Conservation (phyloP, 805 yeast species). For the Candida golubevii region DNA sequence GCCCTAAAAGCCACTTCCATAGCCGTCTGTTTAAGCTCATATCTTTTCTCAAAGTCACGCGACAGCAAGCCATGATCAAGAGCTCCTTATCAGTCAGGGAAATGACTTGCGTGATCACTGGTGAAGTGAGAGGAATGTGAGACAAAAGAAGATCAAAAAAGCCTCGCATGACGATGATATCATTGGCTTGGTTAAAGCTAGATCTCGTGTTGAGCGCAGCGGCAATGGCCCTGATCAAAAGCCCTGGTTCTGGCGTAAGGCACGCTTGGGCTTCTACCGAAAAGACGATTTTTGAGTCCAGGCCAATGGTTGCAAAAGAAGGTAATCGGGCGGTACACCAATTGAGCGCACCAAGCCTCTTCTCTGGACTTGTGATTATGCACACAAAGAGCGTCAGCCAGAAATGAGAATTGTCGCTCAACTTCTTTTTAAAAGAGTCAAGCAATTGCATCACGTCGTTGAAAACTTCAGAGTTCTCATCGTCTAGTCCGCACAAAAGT, state of each 20-base stretch:
- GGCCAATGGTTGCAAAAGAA: slow-evolving; percentile 39
- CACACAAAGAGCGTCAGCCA: slow-evolving; percentile 82
- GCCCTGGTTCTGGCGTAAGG: slow-evolving; percentile 73
- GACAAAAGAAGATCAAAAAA: slow-evolving; percentile 75
- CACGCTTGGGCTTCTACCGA: slow-evolving; percentile 45
- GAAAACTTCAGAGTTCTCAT: slow-evolving; percentile 83
- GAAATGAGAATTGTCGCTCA: slow-evolving; percentile 68
- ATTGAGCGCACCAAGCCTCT: slow-evolving; percentile 76
- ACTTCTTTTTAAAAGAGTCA: slow-evolving; percentile 51
- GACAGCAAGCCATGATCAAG: slow-evolving; percentile 58
- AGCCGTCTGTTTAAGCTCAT: slow-evolving; percentile 92
- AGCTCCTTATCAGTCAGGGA: slow-evolving; percentile 51
- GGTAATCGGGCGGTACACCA: slow-evolving; percentile 73
- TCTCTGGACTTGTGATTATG: slow-evolving; percentile 73
- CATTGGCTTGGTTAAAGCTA: slow-evolving; percentile 37
- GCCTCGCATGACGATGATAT: slow-evolving; percentile 76
- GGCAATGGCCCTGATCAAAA: slow-evolving; percentile 69
- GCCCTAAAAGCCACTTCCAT: slow-evolving; percentile 92
- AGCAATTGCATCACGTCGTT: slow-evolving; percentile 55
- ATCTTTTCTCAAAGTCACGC: slow-evolving; percentile 73
- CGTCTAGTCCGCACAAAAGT: slow-evolving; percentile 85
- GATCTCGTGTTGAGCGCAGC: slow-evolving; percentile 50
- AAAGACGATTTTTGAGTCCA: slow-evolving; percentile 8
- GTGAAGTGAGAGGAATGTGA: slow-evolving; percentile 61
- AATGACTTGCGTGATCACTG: slow-evolving; percentile 46